Base-by-base conservation (phyloP, 176 grass and related monocot species). In the Carex littledalei region DNA sequence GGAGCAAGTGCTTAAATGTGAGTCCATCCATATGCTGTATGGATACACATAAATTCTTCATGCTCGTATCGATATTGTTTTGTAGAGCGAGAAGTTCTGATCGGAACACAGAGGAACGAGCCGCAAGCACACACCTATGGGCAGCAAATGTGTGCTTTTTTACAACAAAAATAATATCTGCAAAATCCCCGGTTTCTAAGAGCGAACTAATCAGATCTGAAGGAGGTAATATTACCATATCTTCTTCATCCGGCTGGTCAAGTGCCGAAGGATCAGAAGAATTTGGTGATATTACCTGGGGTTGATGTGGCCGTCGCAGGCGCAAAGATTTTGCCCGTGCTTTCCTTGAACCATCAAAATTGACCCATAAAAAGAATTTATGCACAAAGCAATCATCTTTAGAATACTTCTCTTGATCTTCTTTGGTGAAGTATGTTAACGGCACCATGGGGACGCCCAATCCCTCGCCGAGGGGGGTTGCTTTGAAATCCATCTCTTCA, bases 1-100 rank as follows among this genome's bases (percentile, higher is more conserved):
- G 12, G 53, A 81, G 78, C 78, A 81, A 41, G 55, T 81, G 35
- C 57, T 60, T 81, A 12, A 81, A 81, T 37, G 78, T 81, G 32
- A 81, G 78, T 59, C 24, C n/a, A 81, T 81, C 78, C 52, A 81
- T 81, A 18, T 81, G 78, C 8, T 81, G 32, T 17, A 81, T 24
- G 16, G 78, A 81, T 4, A 81, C 57, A 12, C 78, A 62, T 21
- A 76, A 26, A 13, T n/a, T 76, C 45, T 76, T 76, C 43, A 76
- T 76, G 71, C 12, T 76, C 2, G 2, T 53, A 45, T 71, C 37
- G 5, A 71, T 34, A 45, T 76, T 12, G 0, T 76, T 29, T 76
- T 76, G 45, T 15, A 76, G 20, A n/a, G 15, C 6, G 1, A 43
- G 8, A 62, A 81, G 31, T 81, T 81, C 55, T 41, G 52, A 57